A percentile compares a stretch with the other conserved stretches of the same genome.
Evolutionary conservation across 1,284 basidiomycete species (phyloP).

Genomic region (Leccinum huronense): DNA sequence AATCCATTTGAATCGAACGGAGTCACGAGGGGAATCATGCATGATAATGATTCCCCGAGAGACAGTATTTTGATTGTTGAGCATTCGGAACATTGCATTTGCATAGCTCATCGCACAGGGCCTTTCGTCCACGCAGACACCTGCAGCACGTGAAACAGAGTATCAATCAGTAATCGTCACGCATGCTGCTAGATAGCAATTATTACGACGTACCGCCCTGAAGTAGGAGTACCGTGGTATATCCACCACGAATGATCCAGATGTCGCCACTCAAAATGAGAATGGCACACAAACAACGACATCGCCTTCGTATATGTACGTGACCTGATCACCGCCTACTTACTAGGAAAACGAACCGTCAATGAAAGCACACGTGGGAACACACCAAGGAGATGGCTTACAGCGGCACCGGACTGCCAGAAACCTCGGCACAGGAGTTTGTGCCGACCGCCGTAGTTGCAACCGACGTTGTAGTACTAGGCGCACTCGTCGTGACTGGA

Average conservation of each 20-base stretch:
- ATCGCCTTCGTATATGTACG: slow-evolving; percentile 16
- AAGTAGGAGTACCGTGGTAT: slow-evolving; percentile 14
- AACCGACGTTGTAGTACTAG: slow-evolving; percentile 28
- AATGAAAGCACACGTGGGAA: not conserved
- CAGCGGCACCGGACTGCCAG: slow-evolving; percentile 44
- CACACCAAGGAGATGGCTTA: slow-evolving; percentile 30
- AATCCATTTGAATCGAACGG: not conserved
- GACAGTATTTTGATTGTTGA: no score
- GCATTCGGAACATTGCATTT: slow-evolving; percentile 6
- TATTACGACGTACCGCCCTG: slow-evolving; percentile 17
- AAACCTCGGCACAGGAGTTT: slow-evolving; percentile 46
- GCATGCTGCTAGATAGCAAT: not conserved
- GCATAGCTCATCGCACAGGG: slow-evolving; percentile 10
- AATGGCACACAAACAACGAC: not conserved
- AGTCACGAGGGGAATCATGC: no score
- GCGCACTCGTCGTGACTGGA: slow-evolving; percentile 10
- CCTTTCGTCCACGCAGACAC: slow-evolving; percentile 20
- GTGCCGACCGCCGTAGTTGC: slow-evolving; percentile 9
- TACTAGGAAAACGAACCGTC: slow-evolving; percentile 13
- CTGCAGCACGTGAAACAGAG: slow-evolving; percentile 2
- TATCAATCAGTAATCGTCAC: not conserved
- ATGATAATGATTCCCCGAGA: no score
- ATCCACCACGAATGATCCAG: slow-evolving; percentile 25
- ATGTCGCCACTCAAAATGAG: slow-evolving; percentile 21
- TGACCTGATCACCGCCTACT: slow-evolving; percentile 23